Conservation (phyloP, 2,329 filamentous ascomycete species). For the Cordyceps tenuipes region DNA sequence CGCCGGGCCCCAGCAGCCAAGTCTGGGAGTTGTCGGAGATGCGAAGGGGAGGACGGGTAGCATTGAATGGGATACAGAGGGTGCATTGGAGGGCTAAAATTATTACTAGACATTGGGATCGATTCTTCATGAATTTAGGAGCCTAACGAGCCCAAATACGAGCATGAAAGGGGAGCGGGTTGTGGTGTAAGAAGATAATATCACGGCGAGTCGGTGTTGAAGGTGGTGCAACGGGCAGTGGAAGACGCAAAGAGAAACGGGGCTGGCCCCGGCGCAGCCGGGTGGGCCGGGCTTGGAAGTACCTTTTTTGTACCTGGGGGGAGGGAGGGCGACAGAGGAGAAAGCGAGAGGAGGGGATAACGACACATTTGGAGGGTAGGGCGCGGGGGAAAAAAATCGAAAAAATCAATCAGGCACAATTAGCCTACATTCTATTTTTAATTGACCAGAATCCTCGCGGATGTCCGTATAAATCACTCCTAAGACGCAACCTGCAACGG, state of each 20-base stretch:
- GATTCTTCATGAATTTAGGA: conserved; percentile 36
- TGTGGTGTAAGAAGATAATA: background rate
- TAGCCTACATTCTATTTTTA: background rate
- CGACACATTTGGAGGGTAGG: background rate
- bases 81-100: background rate
- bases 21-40: background rate
- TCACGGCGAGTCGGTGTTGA: background rate
- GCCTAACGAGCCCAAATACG: conserved; percentile 60
- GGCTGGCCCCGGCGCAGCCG: conserved; percentile 8
- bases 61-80: too few relatives aligned
- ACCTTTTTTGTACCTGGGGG: background rate
- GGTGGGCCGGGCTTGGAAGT: conserved; percentile 7
- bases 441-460: background rate
- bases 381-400: background rate
- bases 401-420: background rate
- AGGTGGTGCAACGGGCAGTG: conserved; percentile 6
- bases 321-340: background rate
- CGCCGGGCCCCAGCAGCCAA: background rate
- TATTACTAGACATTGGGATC: background rate
- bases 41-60: background rate
- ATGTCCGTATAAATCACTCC: background rate
- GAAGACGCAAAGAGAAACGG: background rate
- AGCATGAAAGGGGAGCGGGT: conserved; percentile 25
- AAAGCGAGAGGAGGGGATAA: background rate
- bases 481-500: background rate